phyloP scores from a whole-genome alignment of 1,284 basidiomycete genomes.

The Leccinum pachyderme region DNA sequence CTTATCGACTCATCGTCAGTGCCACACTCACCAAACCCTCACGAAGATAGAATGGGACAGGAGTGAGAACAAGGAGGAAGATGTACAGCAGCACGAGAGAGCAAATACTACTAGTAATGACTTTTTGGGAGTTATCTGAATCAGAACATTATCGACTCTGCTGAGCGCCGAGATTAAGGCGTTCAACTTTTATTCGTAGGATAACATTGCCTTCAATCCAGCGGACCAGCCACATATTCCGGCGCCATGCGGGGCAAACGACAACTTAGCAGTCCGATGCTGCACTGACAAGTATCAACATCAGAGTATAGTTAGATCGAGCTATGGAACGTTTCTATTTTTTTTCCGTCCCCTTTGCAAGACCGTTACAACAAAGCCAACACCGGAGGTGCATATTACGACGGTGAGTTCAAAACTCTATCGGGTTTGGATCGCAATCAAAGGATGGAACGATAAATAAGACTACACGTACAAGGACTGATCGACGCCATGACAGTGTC shows the following conservation, averaged over 20 bases:
- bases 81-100: too few species aligned
- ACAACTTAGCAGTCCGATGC: conserved; percentile 9
- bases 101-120: too few species aligned
- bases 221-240: not conserved
- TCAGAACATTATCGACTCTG: too few species aligned
- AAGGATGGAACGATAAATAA: not conserved
- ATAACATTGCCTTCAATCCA: too few species aligned
- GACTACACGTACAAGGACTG: conserved; percentile 18
- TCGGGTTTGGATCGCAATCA: not conserved
- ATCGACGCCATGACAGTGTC: conserved; percentile 3
- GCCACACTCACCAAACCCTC: too few species aligned
- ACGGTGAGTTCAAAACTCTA: conserved; percentile 8
- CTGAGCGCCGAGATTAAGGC: too few species aligned
- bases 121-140: too few species aligned
- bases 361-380: not conserved
- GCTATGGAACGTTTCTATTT: conserved; percentile 11
- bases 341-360: conserved; percentile 3
- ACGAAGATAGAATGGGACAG: too few species aligned
- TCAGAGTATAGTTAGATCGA: conserved; percentile 16
- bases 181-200: too few species aligned
- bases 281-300: conserved; percentile 2
- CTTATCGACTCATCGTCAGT: too few species aligned
- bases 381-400: not conserved
- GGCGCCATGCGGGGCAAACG: conserved; percentile 9
- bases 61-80: too few species aligned